Percentiles rank a stretch among this genome's conserved stretches.
Conservation (phyloP, 768 basidiomycete species). For the Suillus paluster region DNA sequence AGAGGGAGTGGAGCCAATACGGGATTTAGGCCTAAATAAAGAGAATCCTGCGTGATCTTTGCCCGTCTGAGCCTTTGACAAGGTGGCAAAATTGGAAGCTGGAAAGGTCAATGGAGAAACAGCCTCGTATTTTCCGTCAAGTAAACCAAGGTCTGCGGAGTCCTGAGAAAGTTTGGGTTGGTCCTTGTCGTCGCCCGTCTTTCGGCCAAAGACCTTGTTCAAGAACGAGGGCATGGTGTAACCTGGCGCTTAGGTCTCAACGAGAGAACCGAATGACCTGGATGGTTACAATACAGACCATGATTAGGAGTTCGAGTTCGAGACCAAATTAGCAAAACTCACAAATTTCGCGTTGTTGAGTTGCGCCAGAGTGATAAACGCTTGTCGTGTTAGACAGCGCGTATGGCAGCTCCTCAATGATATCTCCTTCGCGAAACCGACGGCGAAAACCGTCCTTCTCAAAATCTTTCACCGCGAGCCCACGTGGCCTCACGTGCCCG, state of each 20-base stretch:
- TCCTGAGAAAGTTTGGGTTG: constrained; percentile 33
- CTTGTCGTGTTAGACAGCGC: background rate
- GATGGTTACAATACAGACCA: background rate
- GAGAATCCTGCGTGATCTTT: constrained; percentile 46
- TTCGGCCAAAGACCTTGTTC: constrained; percentile 79
- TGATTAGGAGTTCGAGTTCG: background rate
- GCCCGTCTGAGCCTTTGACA: constrained; percentile 19
- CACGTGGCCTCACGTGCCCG: background rate
- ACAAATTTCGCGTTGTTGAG: constrained; percentile 1
- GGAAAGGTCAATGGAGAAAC: constrained; percentile 54
- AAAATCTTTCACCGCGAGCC: background rate
- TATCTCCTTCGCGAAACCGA: background rate
- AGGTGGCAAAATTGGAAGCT: constrained; percentile 25
- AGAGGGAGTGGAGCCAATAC: constrained; percentile 40
- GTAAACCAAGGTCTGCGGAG: constrained; percentile 48
- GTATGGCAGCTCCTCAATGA: background rate
- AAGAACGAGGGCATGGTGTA: constrained; percentile 65
- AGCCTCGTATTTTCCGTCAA: constrained; percentile 79
- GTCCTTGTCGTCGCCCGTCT: constrained; percentile 62
- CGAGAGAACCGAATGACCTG: constrained; percentile 15
- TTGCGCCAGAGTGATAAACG: constrained; percentile 3
- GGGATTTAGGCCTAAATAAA: constrained; percentile 55
- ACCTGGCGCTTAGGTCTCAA: constrained; percentile 18
- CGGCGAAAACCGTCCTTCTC: background rate
- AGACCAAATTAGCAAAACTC: background rate